These are phyloP conservation scores for Saccharomycopsis sp. DNA, from an alignment of 805 yeast species.

Conservation along the genomic window DNA sequence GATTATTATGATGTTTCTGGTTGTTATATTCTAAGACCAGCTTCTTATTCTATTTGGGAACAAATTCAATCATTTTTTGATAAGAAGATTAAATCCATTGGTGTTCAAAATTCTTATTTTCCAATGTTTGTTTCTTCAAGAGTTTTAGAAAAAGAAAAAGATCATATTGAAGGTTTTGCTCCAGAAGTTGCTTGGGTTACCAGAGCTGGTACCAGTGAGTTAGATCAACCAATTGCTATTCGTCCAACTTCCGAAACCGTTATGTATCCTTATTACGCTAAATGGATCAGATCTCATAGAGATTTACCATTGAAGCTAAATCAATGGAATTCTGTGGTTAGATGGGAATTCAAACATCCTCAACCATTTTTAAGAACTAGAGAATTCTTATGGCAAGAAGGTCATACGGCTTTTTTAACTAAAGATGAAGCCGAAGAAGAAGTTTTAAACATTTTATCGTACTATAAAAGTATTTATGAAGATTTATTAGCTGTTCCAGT, in stretches of 20 bases:
- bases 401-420: constrained; percentile 95
- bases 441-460: constrained; percentile 77
- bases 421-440: constrained; percentile 71
- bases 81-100: constrained; percentile 67
- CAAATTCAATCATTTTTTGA: constrained; percentile 83
- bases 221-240: constrained; percentile 97
- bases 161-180: constrained; percentile 97
- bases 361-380: constrained; percentile 98
- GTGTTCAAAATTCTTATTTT: constrained; percentile 93
- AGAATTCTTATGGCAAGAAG: constrained; percentile 99
- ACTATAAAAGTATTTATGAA: constrained; percentile 75
- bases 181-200: constrained; percentile 99
- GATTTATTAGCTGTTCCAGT: constrained; percentile 97
- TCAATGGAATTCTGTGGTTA: constrained; percentile 99
- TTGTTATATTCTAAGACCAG: constrained; percentile 95
- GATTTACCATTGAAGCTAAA: constrained; percentile 92
- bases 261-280: constrained; percentile 98
- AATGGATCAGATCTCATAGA: constrained; percentile 98
- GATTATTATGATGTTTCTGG: constrained; percentile 99
- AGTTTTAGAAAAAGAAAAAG: constrained; percentile 95
- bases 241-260: constrained; percentile 99
- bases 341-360: constrained; percentile 99
- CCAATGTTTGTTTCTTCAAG: constrained; percentile 95
- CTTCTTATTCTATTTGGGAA: constrained; percentile 93
- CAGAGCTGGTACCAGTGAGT: constrained; percentile 83